Evolutionary conservation across 2,329 filamentous ascomycete species (phyloP).

Genomic region (Rosellinia necatrix): DNA sequence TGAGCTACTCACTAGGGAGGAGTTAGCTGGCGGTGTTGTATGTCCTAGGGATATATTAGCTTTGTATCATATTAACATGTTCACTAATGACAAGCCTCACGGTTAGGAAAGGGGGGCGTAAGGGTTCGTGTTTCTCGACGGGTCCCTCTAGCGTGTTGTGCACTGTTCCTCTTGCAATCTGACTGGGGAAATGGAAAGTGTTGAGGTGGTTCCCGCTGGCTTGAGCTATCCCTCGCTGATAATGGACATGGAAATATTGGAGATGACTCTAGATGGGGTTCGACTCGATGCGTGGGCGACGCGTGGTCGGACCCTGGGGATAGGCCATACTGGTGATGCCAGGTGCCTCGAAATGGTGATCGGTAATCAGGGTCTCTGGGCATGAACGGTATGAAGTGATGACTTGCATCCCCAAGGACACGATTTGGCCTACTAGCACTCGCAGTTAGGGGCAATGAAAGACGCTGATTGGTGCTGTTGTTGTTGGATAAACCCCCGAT

Average conservation of each 20-base stretch:
- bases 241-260: not conserved
- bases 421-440: constrained; percentile 27
- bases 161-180: constrained; percentile 20
- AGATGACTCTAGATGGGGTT: not conserved
- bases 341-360: constrained; percentile 29
- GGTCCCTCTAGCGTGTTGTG: constrained; percentile 27
- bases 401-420: constrained; percentile 40
- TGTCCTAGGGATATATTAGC: constrained; percentile 30
- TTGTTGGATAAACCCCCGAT: constrained; percentile 2
- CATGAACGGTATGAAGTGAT: constrained; percentile 37
- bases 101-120: constrained; percentile 30
- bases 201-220: constrained; percentile 10
- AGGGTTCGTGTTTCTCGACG: constrained; percentile 28
- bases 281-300: not conserved
- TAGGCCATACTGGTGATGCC: constrained; percentile 7
- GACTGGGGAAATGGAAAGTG: constrained; percentile 25
- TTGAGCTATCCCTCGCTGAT: not conserved
- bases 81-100: constrained; percentile 27
- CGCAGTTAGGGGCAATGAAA: constrained; percentile 30
- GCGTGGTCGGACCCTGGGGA: not conserved
- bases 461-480: constrained; percentile 21
- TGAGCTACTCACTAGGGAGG: constrained; percentile 33
- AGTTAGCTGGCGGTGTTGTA: constrained; percentile 24
- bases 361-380: constrained; percentile 23
- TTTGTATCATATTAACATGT: not conserved